A percentile compares a stretch with the other conserved stretches of the same genome.
These are phyloP conservation scores for Pseudocercospora vitis DNA, from an alignment of 2,329 filamentous ascomycete species.

Conservation along the genomic window DNA sequence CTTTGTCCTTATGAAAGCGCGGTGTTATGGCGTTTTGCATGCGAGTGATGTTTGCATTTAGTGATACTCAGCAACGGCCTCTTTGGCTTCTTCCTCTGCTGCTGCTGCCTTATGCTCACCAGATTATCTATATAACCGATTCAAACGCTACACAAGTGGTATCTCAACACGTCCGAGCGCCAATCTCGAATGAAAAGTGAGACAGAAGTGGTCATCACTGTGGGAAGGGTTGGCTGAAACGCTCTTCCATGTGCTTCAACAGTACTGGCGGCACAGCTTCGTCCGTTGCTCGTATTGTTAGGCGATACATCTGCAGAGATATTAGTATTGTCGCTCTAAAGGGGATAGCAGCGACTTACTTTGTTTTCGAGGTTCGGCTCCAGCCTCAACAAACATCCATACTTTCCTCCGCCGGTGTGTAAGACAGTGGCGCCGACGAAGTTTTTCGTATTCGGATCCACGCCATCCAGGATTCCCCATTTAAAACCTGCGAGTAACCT, in stretches of 20 bases:
- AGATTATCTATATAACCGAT: constrained; percentile 5
- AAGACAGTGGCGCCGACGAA: constrained; percentile 87
- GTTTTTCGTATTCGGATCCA: constrained; percentile 92
- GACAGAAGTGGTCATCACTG: constrained; percentile 2
- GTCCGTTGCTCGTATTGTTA: constrained; percentile 92
- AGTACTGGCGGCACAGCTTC: constrained; percentile 79
- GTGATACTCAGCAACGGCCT: background rate
- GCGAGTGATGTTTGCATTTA: background rate
- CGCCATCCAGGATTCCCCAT: constrained; percentile 80
- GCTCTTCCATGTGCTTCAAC: constrained; percentile 83
- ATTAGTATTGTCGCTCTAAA: constrained; percentile 16
- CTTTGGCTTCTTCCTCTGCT: background rate
- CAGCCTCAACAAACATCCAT: constrained; percentile 86
- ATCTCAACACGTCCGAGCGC: constrained; percentile 4
- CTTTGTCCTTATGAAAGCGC: background rate
- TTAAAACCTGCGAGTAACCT: constrained; percentile 78
- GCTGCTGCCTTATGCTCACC: constrained; percentile 2
- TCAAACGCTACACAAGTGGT: constrained; percentile 7
- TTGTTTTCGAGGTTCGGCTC: constrained; percentile 92
- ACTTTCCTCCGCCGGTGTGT: constrained; percentile 85
- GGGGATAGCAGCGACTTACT: constrained; percentile 58
- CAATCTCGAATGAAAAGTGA: background rate
- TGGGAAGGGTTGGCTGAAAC: constrained; percentile 57
- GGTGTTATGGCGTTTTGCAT: background rate
- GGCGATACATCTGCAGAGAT: constrained; percentile 76